A percentile compares a stretch with the other conserved stretches of the same genome.
Evolutionary conservation across 1,284 basidiomycete genomes (phyloP).

Genomic region (Fomitiporia mediterranea): DNA sequence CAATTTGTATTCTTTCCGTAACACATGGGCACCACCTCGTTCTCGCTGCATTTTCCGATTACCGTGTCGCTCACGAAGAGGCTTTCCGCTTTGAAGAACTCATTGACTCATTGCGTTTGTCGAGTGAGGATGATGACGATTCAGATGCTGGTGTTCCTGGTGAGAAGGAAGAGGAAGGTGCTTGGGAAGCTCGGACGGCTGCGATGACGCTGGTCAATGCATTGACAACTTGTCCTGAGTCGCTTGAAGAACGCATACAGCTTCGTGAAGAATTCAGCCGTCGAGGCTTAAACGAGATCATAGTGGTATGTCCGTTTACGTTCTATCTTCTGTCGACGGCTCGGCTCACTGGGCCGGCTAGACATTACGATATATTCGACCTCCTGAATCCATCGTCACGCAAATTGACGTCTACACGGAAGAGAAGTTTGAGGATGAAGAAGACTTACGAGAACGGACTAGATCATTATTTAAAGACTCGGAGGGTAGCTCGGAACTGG

Average conservation of each 20-base stretch:
- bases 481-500: constrained; percentile 43
- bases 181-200: constrained; percentile 80
- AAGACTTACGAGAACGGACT: constrained; percentile 69
- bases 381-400: constrained; percentile 67
- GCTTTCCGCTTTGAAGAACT: constrained; percentile 78
- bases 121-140: constrained; percentile 38
- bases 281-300: constrained; percentile 76
- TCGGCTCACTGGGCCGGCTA: no score
- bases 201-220: constrained; percentile 80
- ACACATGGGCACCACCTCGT: constrained; percentile 72
- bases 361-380: constrained; percentile 70
- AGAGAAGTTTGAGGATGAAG: constrained; percentile 86
- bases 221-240: constrained; percentile 71
- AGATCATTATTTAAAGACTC: constrained; percentile 38
- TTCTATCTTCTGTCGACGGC: not conserved
- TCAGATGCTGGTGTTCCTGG: constrained; percentile 35
- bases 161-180: constrained; percentile 50
- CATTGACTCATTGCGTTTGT: constrained; percentile 58
- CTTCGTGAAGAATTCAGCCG: constrained; percentile 78
- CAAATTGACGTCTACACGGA: constrained; percentile 82
- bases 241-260: constrained; percentile 72
- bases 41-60: constrained; percentile 76
- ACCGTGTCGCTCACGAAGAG: constrained; percentile 66
- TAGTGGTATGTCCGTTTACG: constrained; percentile 60
- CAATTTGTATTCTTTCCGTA: constrained; percentile 72